Evolutionary conservation across 257 asterid genomes (phyloP).

Genomic region (Solanum medicagineum): DNA sequence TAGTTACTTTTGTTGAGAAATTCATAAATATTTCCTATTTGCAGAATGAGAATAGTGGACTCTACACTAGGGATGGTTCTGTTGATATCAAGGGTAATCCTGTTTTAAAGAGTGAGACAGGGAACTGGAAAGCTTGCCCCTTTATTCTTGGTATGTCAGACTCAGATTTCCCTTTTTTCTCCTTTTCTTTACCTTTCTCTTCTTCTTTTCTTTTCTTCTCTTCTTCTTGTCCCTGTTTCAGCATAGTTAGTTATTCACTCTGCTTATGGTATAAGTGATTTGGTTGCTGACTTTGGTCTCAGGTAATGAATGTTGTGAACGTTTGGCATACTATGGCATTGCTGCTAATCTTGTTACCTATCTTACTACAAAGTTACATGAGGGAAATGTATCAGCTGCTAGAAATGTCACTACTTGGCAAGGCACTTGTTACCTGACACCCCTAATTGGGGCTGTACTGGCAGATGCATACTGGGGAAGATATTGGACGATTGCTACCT

Average conservation of each 20-base stretch:
- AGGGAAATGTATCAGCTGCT: conserved; percentile 96
- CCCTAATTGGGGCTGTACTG: conserved; percentile 84
- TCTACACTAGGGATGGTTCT: conserved; percentile 86
- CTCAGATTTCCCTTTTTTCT: background rate
- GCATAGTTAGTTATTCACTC: background rate
- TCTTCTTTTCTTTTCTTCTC: background rate
- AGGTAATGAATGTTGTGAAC: conserved; percentile 97
- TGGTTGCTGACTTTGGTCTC: conserved; percentile 16
- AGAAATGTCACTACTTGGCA: conserved; percentile 94
- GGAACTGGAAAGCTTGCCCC: conserved; percentile 97
- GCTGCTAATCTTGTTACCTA: conserved; percentile 86
- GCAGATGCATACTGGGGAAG: conserved; percentile 99
- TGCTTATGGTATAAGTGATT: background rate
- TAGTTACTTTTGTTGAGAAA: background rate
- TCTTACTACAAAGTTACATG: conserved; percentile 66
- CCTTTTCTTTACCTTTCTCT: background rate
- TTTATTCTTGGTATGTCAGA: conserved; percentile 61
- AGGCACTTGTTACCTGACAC: conserved; percentile 93
- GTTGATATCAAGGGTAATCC: conserved; percentile 87
- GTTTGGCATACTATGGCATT: conserved; percentile 95
- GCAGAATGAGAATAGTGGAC: conserved; percentile 39
- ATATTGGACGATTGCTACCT: conserved; percentile 98
- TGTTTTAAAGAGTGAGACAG: conserved; percentile 79
- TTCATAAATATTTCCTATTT: background rate
- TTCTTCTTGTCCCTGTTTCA: background rate